Base-by-base conservation (phyloP, 2,329 filamentous ascomycete genomes). In the Fusarium mundagurra region DNA sequence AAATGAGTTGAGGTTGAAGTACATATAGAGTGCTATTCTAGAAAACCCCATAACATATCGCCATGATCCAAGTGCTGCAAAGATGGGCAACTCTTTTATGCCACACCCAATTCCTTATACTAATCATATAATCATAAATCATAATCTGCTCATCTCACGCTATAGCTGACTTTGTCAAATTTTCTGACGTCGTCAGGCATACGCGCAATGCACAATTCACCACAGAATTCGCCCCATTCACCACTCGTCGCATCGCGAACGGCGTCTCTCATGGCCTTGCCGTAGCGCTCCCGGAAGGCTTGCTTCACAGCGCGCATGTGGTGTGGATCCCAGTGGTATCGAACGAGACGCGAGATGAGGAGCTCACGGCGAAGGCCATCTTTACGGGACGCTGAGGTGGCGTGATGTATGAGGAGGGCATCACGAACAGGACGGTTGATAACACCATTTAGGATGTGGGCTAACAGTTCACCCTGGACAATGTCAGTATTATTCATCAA, bases 401-500 rank as follows among this genome's bases (percentile, higher is more conserved):
- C 96, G 84, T 98, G 96, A 82, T 97, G 92, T 4, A 99, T 87
- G 6, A 98, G 91, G 43, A 98, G 88, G 7, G 96, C 94, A 82
- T 98, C 96, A 63, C 96, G 94, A 72, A 97, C 94, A 11, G 96
- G 95, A 67, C 93, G 93, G 85, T 98, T 98, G 85, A 98, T 97
- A 65, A 97, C 92, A 78, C 96, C 96, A 84, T 98, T 98, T 79
- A 99, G 92, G 77, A 98, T 94, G 83, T 98, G 96, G 1, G 95
- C 94, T 43, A 98, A 91, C 27, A 97, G 91, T 85, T 99, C 96
- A 73, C 96, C 96, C 95, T 98, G 51, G 39, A 38, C 16, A 44
- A n/a, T 33, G 63, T 73, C 53, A 70, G 61, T n/a, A 67, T 47
- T 13, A 36, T 43, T 33, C 34, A 50, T 44, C 27, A 36, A 33